Evolutionary conservation across 2,329 filamentous ascomycete species (phyloP).

Genomic region (Cladosporium sp.): DNA sequence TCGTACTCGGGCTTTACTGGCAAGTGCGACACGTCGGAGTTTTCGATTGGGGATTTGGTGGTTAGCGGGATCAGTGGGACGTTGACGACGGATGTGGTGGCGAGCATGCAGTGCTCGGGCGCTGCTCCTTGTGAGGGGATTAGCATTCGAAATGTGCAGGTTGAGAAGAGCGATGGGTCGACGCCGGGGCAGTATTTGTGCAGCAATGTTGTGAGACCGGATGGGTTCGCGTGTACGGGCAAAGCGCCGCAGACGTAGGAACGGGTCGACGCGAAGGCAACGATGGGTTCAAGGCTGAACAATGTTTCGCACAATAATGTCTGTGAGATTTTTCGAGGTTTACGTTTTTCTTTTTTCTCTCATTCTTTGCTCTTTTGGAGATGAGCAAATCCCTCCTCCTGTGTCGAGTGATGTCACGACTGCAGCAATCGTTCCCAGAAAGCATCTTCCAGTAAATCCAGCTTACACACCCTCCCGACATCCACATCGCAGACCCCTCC

Average conservation of each 20-base stretch:
- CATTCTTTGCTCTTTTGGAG: too few species aligned
- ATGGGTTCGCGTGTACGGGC: conserved; percentile 7
- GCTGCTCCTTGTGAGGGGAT: conserved; percentile 24
- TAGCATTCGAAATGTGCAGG: background rate
- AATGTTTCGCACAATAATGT: background rate
- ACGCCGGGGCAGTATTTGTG: conserved; percentile 3
- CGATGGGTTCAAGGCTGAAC: too few species aligned
- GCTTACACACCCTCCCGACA: background rate
- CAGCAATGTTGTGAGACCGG: conserved; percentile 2
- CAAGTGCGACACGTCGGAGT: conserved; percentile 30
- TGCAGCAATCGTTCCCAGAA: conserved; percentile 9
- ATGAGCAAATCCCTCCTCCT: too few species aligned
- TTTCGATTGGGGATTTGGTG: conserved; percentile 35
- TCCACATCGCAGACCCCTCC: background rate
- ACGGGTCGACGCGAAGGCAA: too few species aligned
- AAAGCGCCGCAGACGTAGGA: conserved; percentile 1
- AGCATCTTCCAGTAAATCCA: conserved; percentile 6
- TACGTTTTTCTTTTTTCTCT: background rate
- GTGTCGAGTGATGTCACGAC: too few species aligned
- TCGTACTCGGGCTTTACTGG: conserved; percentile 20
- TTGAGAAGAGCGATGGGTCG: background rate
- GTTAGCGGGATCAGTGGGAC: conserved; percentile 30
- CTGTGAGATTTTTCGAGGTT: too few species aligned
- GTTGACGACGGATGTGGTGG: conserved; percentile 16
- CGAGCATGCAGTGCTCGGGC: conserved; percentile 28